Evolutionary conservation across 164 flowering plant species (phyloP).

Genomic region (Amborella trichopoda): DNA sequence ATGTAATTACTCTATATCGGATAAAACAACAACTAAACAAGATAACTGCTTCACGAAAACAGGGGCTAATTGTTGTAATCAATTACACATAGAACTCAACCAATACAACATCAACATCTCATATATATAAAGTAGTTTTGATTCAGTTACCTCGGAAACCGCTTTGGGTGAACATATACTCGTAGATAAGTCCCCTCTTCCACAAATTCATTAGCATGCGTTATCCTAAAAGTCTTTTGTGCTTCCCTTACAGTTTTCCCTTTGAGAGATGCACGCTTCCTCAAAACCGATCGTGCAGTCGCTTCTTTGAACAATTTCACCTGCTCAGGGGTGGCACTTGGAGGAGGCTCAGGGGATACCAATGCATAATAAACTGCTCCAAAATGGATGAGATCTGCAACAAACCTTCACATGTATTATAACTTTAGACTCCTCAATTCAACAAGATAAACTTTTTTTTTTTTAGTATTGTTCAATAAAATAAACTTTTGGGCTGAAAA

Average conservation of each 20-base stretch:
- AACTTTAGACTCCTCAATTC: no score
- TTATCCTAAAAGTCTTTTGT: constrained; percentile 78
- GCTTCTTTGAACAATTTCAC: constrained; percentile 42
- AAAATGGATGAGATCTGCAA: constrained; percentile 91
- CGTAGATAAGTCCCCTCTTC: constrained; percentile 89
- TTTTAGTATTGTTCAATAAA: no score
- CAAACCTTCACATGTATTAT: constrained; percentile 82
- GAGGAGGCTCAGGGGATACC: constrained; percentile 87
- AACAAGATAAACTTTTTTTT: no score
- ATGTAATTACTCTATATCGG: background rate
- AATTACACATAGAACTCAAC: no score
- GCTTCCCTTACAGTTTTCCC: constrained; percentile 90
- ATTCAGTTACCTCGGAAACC: constrained; percentile 62
- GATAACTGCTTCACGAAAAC: background rate
- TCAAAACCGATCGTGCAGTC: constrained; percentile 61
- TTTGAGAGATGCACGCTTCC: constrained; percentile 54
- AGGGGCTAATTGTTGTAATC: no score
- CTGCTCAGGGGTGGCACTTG: constrained; percentile 79
- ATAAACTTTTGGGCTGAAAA: no score
- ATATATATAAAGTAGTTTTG: no score
- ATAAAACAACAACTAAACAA: background rate
- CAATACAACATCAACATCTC: no score
- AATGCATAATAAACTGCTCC: constrained; percentile 95
- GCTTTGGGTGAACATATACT: constrained; percentile 92
- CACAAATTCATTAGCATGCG: constrained; percentile 48